phyloP scores from a whole-genome alignment of 73 alveolate genomes.

The Blepharisma stoltei region DNA sequence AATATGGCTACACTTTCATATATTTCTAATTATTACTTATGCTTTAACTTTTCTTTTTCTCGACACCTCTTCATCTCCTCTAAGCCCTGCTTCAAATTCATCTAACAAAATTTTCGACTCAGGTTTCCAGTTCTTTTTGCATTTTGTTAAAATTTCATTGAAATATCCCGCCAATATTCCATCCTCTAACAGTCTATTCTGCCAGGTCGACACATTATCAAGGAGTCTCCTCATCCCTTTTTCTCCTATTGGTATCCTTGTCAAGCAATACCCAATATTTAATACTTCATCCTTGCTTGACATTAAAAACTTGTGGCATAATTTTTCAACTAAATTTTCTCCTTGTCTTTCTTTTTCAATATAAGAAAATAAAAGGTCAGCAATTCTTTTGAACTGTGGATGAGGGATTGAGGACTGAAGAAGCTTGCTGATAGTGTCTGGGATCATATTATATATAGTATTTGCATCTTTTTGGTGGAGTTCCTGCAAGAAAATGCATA shows the following conservation, averaged over 20 bases:
- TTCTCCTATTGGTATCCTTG: constrained; percentile 30
- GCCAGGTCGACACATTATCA: constrained; percentile 28
- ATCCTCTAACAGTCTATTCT: constrained; percentile 24
- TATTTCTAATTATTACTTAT: too few relatives aligned
- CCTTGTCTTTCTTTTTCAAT: constrained; percentile 84
- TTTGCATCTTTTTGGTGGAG: constrained; percentile 77
- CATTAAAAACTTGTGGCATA: constrained; percentile 57
- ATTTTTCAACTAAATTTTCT: constrained; percentile 74
- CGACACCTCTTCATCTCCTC: constrained; percentile 24
- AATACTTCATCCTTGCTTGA: constrained; percentile 45
- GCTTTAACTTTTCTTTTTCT: background rate
- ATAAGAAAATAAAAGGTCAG: constrained; percentile 65
- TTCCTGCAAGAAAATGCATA: constrained; percentile 66
- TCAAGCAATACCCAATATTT: constrained; percentile 40
- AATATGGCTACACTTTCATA: too few relatives aligned
- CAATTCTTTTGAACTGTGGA: constrained; percentile 64
- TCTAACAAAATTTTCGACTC: constrained; percentile 28
- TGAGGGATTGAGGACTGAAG: constrained; percentile 50
- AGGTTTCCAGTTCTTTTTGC: constrained; percentile 25
- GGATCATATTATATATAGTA: constrained; percentile 81
- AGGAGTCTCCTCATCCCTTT: constrained; percentile 29
- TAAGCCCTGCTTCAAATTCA: constrained; percentile 33
- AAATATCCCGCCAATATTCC: background rate
- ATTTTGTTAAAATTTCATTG: constrained; percentile 26
- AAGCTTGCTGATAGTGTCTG: constrained; percentile 79